Evolutionary conservation across 2,329 filamentous ascomycete genomes (phyloP).

Genomic region (Orbilia brochopaga): DNA sequence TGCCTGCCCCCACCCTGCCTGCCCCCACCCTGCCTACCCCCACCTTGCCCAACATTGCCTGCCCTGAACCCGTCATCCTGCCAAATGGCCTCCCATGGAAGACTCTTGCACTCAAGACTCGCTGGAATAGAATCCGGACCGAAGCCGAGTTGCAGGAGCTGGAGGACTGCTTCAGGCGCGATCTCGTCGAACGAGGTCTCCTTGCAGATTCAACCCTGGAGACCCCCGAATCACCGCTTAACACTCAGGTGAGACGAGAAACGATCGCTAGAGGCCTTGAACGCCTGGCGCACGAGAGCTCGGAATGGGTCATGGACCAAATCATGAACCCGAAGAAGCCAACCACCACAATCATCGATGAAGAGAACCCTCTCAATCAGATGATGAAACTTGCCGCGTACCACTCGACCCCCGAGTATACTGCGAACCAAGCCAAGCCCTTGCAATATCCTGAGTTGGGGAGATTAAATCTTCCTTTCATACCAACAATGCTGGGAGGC

Average conservation of each 20-base stretch:
- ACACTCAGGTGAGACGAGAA: conserved; percentile 2
- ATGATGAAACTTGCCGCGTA: conserved; percentile 18
- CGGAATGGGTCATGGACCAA: conserved; percentile 3
- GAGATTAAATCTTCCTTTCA: background rate
- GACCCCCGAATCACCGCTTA: background rate
- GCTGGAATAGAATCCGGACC: conserved; percentile 13
- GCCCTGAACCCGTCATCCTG: background rate
- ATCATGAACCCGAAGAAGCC: background rate
- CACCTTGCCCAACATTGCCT: too few species aligned
- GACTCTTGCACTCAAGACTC: conserved; percentile 18
- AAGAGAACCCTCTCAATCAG: conserved; percentile 4
- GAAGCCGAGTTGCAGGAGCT: conserved; percentile 24
- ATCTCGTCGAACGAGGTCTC: conserved; percentile 18
- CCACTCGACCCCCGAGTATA: conserved; percentile 21
- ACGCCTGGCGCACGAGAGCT: conserved; percentile 30
- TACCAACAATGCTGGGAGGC: background rate
- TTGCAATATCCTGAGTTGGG: conserved; percentile 7
- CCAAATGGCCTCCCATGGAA: background rate
- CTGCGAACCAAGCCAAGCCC: background rate
- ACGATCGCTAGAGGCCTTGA: conserved; percentile 9
- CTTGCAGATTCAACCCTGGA: conserved; percentile 7
- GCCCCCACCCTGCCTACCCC: too few species aligned
- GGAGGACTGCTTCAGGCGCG: conserved; percentile 30
- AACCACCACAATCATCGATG: background rate
- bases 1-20: too few species aligned